Conservation (phyloP, 176 grass and related monocot species). For the Melocanna baccifera region DNA sequence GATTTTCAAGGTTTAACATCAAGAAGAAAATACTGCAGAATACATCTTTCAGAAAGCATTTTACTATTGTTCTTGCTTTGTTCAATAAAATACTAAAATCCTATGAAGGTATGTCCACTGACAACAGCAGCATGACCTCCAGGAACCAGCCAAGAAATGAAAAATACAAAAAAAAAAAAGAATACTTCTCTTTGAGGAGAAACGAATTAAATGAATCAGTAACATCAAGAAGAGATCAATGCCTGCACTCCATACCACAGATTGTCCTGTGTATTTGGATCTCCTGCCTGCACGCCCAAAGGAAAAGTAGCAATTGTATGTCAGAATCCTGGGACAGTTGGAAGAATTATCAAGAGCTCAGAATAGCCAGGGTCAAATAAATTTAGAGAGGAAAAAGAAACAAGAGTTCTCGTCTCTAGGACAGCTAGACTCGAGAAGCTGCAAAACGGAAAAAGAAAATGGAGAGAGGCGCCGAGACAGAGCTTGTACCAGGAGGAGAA, state of each 20-base stretch:
- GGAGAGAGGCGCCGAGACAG: neutral
- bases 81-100: neutral
- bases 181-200: neutral
- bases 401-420: neutral
- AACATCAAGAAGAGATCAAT: neutral
- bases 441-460: neutral
- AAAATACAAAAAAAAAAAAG: neutral
- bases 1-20: too few species aligned
- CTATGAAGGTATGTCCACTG: neutral
- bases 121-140: neutral
- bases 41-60: neutral
- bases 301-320: neutral
- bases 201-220: neutral
- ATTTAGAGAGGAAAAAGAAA: neutral
- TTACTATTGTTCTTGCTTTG: neutral
- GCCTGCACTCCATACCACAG: slow-evolving; percentile 48
- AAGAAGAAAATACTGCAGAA: neutral
- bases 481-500: slow-evolving; percentile 11
- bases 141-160: neutral
- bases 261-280: slow-evolving; percentile 75
- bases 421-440: neutral
- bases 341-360: neutral
- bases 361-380: neutral
- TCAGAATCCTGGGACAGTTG: neutral
- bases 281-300: slow-evolving; percentile 31